These are phyloP conservation scores for Hordeum pubiflorum DNA, from an alignment of 202 grass and related monocot species.

Conservation along the genomic window DNA sequence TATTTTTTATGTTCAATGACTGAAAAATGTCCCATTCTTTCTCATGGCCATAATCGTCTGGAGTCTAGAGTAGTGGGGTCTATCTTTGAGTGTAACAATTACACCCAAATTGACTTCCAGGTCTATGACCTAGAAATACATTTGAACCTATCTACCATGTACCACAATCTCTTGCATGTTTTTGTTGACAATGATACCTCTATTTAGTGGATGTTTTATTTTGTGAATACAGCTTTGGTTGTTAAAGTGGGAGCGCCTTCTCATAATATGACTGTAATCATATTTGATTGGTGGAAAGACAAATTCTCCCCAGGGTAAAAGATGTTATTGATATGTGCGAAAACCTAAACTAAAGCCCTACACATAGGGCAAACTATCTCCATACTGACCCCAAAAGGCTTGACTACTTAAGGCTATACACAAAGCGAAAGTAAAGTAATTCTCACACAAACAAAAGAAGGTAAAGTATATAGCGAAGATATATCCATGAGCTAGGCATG, in stretches of 20 bases:
- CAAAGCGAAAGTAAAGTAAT: neutral
- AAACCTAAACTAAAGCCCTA: conserved; percentile 10
- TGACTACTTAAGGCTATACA: neutral
- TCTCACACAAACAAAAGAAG: neutral
- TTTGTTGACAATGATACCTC: neutral
- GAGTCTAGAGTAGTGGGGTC: neutral
- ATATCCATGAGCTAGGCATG: neutral
- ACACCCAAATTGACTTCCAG: neutral
- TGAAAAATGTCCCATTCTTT: neutral
- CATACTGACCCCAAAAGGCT: neutral
- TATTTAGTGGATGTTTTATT: neutral
- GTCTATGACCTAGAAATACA: neutral
- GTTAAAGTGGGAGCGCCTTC: neutral
- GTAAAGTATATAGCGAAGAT: neutral
- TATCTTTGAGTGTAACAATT: neutral
- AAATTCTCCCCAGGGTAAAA: neutral
- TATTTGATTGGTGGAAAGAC: neutral
- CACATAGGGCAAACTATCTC: neutral
- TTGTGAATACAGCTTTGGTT: neutral
- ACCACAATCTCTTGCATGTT: neutral
- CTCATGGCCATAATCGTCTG: neutral
- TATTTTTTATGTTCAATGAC: neutral
- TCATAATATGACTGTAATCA: neutral
- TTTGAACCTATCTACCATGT: neutral
- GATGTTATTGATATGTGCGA: neutral